Conservation (phyloP, 768 basidiomycete species). For the Galerina sulciceps region DNA sequence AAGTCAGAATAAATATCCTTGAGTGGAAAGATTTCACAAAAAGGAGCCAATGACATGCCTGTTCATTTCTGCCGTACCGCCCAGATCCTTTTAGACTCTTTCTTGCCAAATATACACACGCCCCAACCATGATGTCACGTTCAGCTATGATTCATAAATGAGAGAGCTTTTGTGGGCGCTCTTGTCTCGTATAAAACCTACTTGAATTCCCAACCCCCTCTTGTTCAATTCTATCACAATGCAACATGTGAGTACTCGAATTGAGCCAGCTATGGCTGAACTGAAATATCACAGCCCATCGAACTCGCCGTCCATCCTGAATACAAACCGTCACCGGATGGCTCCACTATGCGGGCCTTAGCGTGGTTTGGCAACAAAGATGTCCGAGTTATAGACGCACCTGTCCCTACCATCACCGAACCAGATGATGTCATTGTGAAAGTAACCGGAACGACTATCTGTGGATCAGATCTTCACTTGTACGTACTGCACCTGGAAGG, state of each 20-base stretch:
- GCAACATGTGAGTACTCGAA: background rate
- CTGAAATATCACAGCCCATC: background rate
- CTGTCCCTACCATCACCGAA: constrained; percentile 62
- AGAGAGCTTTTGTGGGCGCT: too few species aligned
- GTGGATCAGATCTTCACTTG: constrained; percentile 69
- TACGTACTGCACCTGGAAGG: constrained; percentile 14
- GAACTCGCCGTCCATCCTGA: constrained; percentile 41
- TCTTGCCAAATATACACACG: too few species aligned
- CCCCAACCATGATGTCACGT: constrained; percentile 7
- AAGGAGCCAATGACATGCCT: too few species aligned
- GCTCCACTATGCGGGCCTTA: constrained; percentile 67
- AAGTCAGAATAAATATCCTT: too few species aligned
- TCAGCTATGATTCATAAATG: background rate
- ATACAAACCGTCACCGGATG: constrained; percentile 52
- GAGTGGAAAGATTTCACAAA: too few species aligned
- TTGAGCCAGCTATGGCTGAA: too few species aligned
- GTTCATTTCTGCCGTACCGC: too few species aligned
- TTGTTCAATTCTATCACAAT: background rate
- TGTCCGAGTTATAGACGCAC: constrained; percentile 44
- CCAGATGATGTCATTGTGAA: constrained; percentile 77
- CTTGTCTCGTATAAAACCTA: background rate
- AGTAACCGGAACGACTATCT: constrained; percentile 78
- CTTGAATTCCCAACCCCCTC: background rate
- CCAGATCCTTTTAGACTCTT: too few species aligned
- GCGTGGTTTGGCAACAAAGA: constrained; percentile 67